phyloP scores from a whole-genome alignment of 257 asterid species.

The Penstemon newberryi region DNA sequence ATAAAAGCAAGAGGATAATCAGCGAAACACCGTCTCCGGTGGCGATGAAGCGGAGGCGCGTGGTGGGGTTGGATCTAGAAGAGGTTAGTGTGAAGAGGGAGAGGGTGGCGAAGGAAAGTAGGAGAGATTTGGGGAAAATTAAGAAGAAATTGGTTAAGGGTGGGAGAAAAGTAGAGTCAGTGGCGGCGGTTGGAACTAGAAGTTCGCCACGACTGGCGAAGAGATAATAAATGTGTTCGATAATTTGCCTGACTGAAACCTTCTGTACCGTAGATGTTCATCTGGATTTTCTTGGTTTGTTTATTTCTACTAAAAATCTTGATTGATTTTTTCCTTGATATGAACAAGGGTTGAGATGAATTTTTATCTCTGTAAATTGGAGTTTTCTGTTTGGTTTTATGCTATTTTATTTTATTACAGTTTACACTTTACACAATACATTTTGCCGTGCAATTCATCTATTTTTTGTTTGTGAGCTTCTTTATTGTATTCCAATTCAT shows the following conservation, averaged over 20 bases:
- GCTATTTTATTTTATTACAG: neutral
- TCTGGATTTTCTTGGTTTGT: neutral
- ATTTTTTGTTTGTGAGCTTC: too few species aligned
- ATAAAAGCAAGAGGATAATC: neutral
- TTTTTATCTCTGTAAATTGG: neutral
- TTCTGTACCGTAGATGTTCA: neutral
- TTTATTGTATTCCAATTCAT: too few species aligned
- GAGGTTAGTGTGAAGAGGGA: constrained; percentile 37
- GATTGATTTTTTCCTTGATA: neutral
- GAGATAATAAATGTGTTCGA: constrained; percentile 32
- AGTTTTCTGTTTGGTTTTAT: neutral
- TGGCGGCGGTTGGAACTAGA: constrained; percentile 38
- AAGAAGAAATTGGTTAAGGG: constrained; percentile 39
- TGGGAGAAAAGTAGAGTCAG: constrained; percentile 10
- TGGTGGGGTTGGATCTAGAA: constrained; percentile 41
- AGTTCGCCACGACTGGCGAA: constrained; percentile 63
- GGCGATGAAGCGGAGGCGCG: constrained; percentile 68
- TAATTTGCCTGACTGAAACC: constrained; percentile 25
- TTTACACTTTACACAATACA: neutral
- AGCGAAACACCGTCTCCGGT: constrained; percentile 44
- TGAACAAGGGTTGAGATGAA: neutral
- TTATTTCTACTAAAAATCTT: neutral
- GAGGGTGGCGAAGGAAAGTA: constrained; percentile 57
- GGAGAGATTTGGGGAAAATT: constrained; percentile 21
- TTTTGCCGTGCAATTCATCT: neutral